Conservation (phyloP, 805 yeast genomes). For the Naumovozyma castellii region DNA sequence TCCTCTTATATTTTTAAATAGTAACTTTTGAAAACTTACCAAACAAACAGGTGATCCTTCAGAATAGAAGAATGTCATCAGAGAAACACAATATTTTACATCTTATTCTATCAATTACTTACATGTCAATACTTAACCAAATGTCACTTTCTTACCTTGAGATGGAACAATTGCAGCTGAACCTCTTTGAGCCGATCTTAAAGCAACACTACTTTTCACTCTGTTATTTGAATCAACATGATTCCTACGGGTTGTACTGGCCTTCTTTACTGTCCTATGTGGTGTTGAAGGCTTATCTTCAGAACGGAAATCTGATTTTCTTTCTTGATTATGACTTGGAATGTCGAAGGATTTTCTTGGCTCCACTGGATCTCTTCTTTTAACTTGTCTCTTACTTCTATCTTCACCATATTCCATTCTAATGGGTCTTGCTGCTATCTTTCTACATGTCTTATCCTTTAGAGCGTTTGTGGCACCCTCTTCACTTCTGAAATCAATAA, state of each 20-base stretch:
- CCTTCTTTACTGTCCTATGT: slow-evolving; percentile 13
- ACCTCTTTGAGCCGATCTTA: slow-evolving; percentile 82
- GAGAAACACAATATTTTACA: not conserved
- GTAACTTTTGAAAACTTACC: no score
- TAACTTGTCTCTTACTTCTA: slow-evolving; percentile 67
- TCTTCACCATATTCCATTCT: slow-evolving; percentile 94
- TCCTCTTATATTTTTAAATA: no score
- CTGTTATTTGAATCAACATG: slow-evolving; percentile 37
- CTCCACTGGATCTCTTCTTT: slow-evolving; percentile 24
- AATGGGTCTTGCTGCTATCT: slow-evolving; percentile 61
- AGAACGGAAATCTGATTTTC: slow-evolving; percentile 2
- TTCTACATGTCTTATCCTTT: slow-evolving; percentile 56
- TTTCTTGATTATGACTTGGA: slow-evolving; percentile 6
- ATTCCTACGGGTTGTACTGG: slow-evolving; percentile 15
- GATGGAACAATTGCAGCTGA: slow-evolving; percentile 84
- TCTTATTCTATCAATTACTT: not conserved
- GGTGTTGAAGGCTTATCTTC: slow-evolving; percentile 8
- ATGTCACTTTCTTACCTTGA: slow-evolving; percentile 76
- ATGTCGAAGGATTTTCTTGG: slow-evolving; percentile 21
- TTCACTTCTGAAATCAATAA: slow-evolving; percentile 74
- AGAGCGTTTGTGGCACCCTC: slow-evolving; percentile 78
- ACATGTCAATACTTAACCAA: slow-evolving; percentile 35
- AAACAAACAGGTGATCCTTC: not conserved
- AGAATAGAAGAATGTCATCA: no score
- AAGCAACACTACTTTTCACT: slow-evolving; percentile 70